phyloP scores from a whole-genome alignment of 768 basidiomycete genomes.

The Xerocomus spinulosus region DNA sequence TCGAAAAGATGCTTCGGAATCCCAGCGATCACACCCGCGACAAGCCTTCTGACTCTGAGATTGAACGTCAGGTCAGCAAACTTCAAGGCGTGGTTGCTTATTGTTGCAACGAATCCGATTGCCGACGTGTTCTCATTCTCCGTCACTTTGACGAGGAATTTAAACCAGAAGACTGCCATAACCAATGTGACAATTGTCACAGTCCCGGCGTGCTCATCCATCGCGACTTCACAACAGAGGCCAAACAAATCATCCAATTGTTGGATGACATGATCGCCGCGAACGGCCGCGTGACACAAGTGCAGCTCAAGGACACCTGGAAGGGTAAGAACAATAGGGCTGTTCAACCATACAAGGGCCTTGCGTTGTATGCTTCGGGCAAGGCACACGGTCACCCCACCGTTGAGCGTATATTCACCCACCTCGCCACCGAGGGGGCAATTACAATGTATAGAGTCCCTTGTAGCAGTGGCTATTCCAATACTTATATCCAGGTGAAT shows the following conservation, averaged over 20 bases:
- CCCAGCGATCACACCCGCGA: constrained; percentile 35
- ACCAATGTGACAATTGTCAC: constrained; percentile 82
- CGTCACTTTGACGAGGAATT: constrained; percentile 87
- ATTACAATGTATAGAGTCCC: constrained; percentile 45
- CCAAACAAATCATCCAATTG: constrained; percentile 53
- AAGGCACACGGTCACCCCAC: constrained; percentile 47
- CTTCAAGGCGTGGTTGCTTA: constrained; percentile 71
- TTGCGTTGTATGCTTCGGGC: constrained; percentile 52
- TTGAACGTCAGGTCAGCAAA: constrained; percentile 61
- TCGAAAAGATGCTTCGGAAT: constrained; percentile 59
- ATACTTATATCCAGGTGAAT: constrained; percentile 49
- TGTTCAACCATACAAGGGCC: constrained; percentile 43
- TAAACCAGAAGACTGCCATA: constrained; percentile 56
- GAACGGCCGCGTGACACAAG: constrained; percentile 52
- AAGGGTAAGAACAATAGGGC: constrained; percentile 51
- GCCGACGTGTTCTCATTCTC: constrained; percentile 83
- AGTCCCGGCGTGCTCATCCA: constrained; percentile 40
- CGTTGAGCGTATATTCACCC: constrained; percentile 61
- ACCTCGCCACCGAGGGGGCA: constrained; percentile 47
- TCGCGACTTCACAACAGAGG: constrained; percentile 60
- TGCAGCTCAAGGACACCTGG: constrained; percentile 58
- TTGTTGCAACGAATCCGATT: constrained; percentile 76
- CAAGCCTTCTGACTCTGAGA: constrained; percentile 42
- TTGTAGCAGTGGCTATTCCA: constrained; percentile 47
- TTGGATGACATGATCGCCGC: constrained; percentile 39